phyloP scores from a whole-genome alignment of 352 stramenopile genomes.

The Phytophthora megakarya region DNA sequence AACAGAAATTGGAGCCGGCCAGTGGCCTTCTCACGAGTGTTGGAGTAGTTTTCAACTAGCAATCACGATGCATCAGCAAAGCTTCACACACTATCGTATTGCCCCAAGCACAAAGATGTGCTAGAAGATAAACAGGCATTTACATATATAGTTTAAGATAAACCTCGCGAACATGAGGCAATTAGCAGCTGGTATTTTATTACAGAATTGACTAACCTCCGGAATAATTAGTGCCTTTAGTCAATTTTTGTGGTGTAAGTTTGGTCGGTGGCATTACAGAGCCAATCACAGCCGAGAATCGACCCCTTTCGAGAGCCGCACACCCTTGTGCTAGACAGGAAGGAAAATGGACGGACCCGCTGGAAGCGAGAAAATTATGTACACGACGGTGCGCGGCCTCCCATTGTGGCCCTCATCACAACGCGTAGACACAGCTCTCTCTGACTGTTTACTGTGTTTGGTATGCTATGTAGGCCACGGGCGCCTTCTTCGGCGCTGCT shows the following conservation, averaged over 20 bases:
- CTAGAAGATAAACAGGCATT: not conserved
- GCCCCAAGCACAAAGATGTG: slow-evolving; percentile 92
- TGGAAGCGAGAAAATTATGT: slow-evolving; percentile 82
- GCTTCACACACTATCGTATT: slow-evolving; percentile 94
- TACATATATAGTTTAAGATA: not conserved
- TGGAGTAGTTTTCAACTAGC: slow-evolving; percentile 96
- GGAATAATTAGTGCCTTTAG: not conserved
- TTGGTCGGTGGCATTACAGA: not conserved
- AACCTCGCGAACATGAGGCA: slow-evolving; percentile 39
- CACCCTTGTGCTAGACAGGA: slow-evolving; percentile 26
- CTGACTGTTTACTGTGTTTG: not conserved
- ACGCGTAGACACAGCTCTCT: not conserved
- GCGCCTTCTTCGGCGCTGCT: slow-evolving; percentile 79
- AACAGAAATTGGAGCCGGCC: slow-evolving; percentile 93
- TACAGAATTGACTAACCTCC: too few species aligned
- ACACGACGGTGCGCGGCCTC: slow-evolving; percentile 54
- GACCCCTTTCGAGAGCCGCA: slow-evolving; percentile 21
- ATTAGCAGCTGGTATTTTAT: too few species aligned
- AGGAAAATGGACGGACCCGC: slow-evolving; percentile 61
- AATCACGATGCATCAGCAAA: slow-evolving; percentile 94
- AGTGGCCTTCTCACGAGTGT: slow-evolving; percentile 90
- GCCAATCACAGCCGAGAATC: slow-evolving; percentile 18
- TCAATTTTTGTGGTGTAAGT: not conserved
- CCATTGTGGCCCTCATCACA: not conserved
- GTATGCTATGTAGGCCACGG: slow-evolving; percentile 50